Percentiles rank a stretch among this genome's conserved stretches.
phyloP scores from a whole-genome alignment of 1,284 basidiomycete species.

The Flammula alnicola region DNA sequence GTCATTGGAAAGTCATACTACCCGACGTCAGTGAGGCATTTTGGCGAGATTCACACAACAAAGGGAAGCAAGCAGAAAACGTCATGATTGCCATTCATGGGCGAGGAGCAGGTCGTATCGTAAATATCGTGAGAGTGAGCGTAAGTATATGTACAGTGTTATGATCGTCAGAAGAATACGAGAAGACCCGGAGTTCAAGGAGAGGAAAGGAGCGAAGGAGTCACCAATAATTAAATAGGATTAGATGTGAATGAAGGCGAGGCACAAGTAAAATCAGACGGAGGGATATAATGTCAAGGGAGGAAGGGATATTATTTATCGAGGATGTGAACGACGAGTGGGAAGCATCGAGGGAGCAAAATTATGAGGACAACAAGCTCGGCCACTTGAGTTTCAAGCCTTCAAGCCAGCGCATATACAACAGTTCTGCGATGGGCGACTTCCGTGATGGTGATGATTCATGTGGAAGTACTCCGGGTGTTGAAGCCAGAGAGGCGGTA shows the following conservation, averaged over 20 bases:
- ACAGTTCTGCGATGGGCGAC: slow-evolving; percentile 89
- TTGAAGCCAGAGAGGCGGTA: slow-evolving; percentile 25
- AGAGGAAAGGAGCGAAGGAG: neutral
- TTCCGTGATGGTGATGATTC: slow-evolving; percentile 47
- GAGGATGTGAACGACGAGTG: neutral
- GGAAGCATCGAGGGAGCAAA: slow-evolving; percentile 10
- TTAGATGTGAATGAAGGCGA: slow-evolving; percentile 14
- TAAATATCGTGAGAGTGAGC: slow-evolving; percentile 20
- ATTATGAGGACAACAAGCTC: slow-evolving; percentile 55
- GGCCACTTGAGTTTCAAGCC: slow-evolving; percentile 90
- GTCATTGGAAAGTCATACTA: too few relatives aligned
- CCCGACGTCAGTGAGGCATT: too few relatives aligned
- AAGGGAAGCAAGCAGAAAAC: too few relatives aligned
- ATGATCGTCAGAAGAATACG: slow-evolving; percentile 3
- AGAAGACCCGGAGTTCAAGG: neutral
- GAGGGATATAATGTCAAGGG: neutral
- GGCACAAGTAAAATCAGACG: neutral
- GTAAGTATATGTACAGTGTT: slow-evolving; percentile 13
- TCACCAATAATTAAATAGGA: slow-evolving; percentile 14
- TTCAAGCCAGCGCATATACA: slow-evolving; percentile 96
- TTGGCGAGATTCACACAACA: too few relatives aligned
- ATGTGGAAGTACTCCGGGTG: slow-evolving; percentile 34
- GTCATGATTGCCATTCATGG: slow-evolving; percentile 9
- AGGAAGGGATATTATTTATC: neutral
- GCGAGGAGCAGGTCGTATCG: slow-evolving; percentile 12